Base-by-base conservation (phyloP, 495 filamentous ascomycete species). In the Bacidia rubella region DNA sequence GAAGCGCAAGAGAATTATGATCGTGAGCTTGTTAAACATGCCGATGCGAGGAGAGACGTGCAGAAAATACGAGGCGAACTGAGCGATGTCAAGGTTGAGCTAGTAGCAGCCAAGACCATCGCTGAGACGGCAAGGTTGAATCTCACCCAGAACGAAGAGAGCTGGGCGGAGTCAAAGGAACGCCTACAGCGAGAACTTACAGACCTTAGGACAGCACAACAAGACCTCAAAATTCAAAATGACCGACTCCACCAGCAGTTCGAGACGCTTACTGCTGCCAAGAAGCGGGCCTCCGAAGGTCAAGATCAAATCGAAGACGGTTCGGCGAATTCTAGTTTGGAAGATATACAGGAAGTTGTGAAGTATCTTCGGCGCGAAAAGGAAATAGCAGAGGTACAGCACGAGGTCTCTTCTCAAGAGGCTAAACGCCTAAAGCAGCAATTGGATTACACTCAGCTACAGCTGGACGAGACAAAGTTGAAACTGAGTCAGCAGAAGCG, bases 1-100 rank as follows among this genome's bases (percentile, higher is more conserved):
- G 85, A 86, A 62, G 89, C 92, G 5, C 93, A 97, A 63, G 82
- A 93, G 57, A 88, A 90, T 55, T 99, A 99, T 59, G 93, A 99
- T 63, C 79, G 76, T 48, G 93, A 97, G 59, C 74, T 97, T 1
- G 78, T 95, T 59, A 94, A 90, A 65, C 93, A 99, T 63, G 90
- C 88, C 2, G 87, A 95, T 54, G 90, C 93, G 15, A 86, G 90
- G 1, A 87, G 87, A 66, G 73, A 78, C 19, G 66, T 97, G 22
- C 87, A 93, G 54, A 74, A 72, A 39, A 69, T 93, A 46, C 85
- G 93, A 38, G 71, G 68, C 9, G 87, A 97, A 57, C 74, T 85
- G 64, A 88, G 93, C 60, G 72, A 89, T 44, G 68, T 97, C 43
- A 86, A 82, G 66, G 80, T 85, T 0, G 77, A 93, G 40, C 70